Conservation (phyloP, 108 stramenopile genomes). For the Fragilaria crotonensis region DNA sequence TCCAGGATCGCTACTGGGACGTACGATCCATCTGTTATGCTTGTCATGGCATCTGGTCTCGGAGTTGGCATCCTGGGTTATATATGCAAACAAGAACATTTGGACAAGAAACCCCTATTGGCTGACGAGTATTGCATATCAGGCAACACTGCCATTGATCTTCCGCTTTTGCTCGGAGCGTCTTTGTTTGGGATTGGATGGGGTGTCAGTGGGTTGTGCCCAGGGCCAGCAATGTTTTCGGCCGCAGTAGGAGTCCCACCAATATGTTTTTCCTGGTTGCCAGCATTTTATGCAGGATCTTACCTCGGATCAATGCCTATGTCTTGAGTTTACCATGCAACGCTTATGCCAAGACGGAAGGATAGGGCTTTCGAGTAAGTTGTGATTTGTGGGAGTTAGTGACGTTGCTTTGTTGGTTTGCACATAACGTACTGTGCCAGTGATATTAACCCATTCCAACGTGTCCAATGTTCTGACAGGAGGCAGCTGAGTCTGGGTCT, state of each 20-base stretch:
- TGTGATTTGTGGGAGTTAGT: too few relatives aligned
- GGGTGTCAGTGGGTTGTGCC: slow-evolving; percentile 45
- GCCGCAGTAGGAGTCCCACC: slow-evolving; percentile 26
- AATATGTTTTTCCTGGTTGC: slow-evolving; percentile 30
- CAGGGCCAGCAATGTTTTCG: slow-evolving; percentile 40
- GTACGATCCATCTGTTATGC: slow-evolving; percentile 74
- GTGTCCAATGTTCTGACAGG: too few relatives aligned
- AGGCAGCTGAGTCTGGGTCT: too few relatives aligned
- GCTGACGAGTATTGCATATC: slow-evolving; percentile 26
- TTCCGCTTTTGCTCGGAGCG: slow-evolving; percentile 29
- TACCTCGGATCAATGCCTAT: slow-evolving; percentile 5
- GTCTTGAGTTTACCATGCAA: too few relatives aligned
- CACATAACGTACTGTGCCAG: too few relatives aligned
- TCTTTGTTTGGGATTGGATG: slow-evolving; percentile 49
- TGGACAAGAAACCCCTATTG: slow-evolving; percentile 6
- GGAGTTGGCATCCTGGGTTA: slow-evolving; percentile 46
- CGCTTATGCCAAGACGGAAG: too few relatives aligned
- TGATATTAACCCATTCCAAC: too few relatives aligned
- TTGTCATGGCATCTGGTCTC: slow-evolving; percentile 70
- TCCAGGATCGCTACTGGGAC: slow-evolving; percentile 30
- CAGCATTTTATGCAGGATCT: slow-evolving; percentile 20
- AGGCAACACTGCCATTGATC: slow-evolving; percentile 30
- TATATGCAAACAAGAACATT: slow-evolving; percentile 49
- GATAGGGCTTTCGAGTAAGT: too few relatives aligned
- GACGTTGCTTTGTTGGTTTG: too few relatives aligned